phyloP scores from a whole-genome alignment of 2,329 filamentous ascomycete genomes.

The Exophiala aquamarina region DNA sequence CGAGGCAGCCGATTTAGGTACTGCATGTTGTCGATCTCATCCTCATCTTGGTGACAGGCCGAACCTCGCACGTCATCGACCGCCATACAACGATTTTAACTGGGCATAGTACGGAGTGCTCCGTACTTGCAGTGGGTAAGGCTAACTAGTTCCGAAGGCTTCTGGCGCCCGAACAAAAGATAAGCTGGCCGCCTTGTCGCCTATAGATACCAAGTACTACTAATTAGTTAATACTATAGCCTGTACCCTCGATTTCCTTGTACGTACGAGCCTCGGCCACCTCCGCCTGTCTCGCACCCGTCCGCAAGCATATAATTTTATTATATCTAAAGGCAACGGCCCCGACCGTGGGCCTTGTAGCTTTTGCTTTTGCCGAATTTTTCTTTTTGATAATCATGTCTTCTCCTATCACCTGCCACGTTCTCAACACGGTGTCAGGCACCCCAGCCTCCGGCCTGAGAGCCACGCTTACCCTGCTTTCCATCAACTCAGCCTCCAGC shows the following conservation, averaged over 20 bases:
- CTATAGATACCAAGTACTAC: too few species aligned
- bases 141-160: neutral
- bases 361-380: neutral
- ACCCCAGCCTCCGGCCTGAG: constrained; percentile 46
- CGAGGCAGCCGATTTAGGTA: neutral
- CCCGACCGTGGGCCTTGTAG: neutral
- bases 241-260: neutral
- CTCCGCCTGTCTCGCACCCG: constrained; percentile 6
- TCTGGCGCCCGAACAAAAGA: neutral
- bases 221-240: neutral
- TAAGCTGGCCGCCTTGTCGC: too few species aligned
- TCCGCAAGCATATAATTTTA: neutral
- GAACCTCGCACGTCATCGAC: neutral
- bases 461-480: constrained; percentile 58
- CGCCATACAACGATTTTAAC: too few species aligned
- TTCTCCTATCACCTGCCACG: constrained; percentile 49
- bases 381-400: constrained; percentile 16
- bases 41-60: neutral
- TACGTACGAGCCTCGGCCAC: constrained; percentile 9
- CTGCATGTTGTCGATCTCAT: neutral
- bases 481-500: constrained; percentile 40
- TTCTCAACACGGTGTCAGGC: constrained; percentile 50
- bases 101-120: too few species aligned
- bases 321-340: neutral
- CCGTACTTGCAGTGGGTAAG: neutral